Evolutionary conservation across 805 yeast species (phyloP).

Genomic region (Candida loeiensis): DNA sequence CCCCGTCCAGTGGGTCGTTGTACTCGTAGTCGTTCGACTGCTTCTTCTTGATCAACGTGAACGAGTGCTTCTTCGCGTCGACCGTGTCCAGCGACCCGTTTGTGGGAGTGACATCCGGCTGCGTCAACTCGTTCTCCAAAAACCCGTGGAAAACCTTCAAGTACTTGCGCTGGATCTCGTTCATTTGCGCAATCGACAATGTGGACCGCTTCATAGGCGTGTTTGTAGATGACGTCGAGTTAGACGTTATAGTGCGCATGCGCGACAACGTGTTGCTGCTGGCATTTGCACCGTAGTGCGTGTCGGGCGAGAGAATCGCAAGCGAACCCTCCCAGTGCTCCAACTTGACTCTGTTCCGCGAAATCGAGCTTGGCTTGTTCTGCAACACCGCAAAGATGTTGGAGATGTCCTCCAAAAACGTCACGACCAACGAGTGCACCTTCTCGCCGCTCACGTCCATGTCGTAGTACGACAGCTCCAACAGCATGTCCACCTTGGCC

Average conservation of each 20-base stretch:
- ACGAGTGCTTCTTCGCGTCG: constrained; percentile 7
- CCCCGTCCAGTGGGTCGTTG: constrained; percentile 15
- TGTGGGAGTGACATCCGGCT: constrained; percentile 2
- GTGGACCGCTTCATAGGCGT: constrained; percentile 10
- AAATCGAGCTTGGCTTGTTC: constrained; percentile 32
- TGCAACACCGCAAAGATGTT: constrained; percentile 30
- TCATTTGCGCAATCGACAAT: constrained; percentile 23
- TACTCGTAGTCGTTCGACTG: constrained; percentile 11
- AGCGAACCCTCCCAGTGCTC: constrained; percentile 45
- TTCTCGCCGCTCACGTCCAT: constrained; percentile 11
- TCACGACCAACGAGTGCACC: constrained; percentile 21
- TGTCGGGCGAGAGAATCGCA: constrained; percentile 24
- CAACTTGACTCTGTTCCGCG: constrained; percentile 41
- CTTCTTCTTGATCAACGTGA: constrained; percentile 9
- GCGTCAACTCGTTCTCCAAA: constrained; percentile 27
- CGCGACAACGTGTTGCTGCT: constrained; percentile 4
- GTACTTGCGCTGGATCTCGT: constrained; percentile 37
- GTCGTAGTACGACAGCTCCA: constrained; percentile 16
- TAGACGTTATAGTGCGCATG: constrained; percentile 4
- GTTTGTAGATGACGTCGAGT: constrained; percentile 2
- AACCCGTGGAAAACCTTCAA: constrained; percentile 36
- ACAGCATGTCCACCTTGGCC: constrained; percentile 36
- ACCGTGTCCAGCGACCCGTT: too few species aligned
- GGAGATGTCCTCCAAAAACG: constrained; percentile 30
- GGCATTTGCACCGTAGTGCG: constrained; percentile 12